Conservation (phyloP, 164 flowering plant species). For the Magnolia changhungtana region DNA sequence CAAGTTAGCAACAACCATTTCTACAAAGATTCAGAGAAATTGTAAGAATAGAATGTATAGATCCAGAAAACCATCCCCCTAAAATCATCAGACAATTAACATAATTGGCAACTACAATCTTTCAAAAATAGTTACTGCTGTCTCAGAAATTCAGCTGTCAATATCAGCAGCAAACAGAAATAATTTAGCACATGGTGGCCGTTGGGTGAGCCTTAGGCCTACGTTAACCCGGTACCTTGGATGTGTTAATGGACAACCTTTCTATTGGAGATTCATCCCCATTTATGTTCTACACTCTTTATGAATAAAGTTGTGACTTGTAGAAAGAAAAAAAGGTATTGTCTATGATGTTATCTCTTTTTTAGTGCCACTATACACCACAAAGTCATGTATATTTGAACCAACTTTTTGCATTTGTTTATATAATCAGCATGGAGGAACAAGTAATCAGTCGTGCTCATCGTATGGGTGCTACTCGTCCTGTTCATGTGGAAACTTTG, state of each 20-base stretch:
- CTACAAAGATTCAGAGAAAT: too few relatives aligned
- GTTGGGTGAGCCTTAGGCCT: too few relatives aligned
- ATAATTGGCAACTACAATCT: not conserved
- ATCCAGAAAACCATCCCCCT: too few relatives aligned
- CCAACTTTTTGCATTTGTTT: conserved; percentile 7
- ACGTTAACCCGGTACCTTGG: not conserved
- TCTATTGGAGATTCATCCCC: not conserved
- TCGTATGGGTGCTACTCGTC: conserved; percentile 97
- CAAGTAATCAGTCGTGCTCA: conserved; percentile 99
- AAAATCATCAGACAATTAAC: not conserved
- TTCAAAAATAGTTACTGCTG: not conserved
- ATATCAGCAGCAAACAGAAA: not conserved
- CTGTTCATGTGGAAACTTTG: conserved; percentile 87
- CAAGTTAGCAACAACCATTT: too few relatives aligned
- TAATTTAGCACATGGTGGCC: not conserved
- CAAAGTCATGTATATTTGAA: not conserved
- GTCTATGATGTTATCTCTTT: too few relatives aligned
- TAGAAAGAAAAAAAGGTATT: too few relatives aligned
- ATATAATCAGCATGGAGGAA: conserved; percentile 82
- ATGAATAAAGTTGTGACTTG: too few relatives aligned
- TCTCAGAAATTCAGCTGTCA: not conserved
- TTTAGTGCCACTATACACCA: too few relatives aligned
- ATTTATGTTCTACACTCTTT: too few relatives aligned
- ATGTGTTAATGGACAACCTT: not conserved
- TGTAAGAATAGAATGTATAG: too few relatives aligned